Percentiles rank a stretch among this genome's conserved stretches.
phyloP scores from a whole-genome alignment of 2,329 filamentous ascomycete species.

The Diaporthe vaccinii region DNA sequence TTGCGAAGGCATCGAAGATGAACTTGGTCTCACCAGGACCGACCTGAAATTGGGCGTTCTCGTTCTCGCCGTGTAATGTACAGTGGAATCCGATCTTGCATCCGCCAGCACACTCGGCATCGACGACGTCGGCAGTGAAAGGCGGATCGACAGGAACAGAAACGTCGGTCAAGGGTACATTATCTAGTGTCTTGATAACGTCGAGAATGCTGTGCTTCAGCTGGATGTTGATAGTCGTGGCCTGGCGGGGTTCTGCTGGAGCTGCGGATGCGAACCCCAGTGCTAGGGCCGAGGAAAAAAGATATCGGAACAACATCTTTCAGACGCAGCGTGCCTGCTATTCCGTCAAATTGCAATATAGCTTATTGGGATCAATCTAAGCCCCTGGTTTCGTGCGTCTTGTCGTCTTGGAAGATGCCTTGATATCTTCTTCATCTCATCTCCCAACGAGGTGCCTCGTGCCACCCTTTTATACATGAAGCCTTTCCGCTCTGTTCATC shows the following conservation, averaged over 20 bases:
- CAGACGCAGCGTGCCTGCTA: neutral
- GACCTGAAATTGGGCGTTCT: neutral
- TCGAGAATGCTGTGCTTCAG: constrained; percentile 4
- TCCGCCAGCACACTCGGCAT: neutral
- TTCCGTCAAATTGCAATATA: neutral
- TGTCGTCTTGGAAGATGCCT: neutral
- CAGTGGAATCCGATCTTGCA: constrained; percentile 16
- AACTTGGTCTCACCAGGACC: constrained; percentile 11
- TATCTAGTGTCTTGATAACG: neutral
- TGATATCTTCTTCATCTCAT: neutral
- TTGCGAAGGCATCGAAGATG: constrained; percentile 10
- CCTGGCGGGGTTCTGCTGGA: constrained; percentile 1
- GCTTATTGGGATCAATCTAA: neutral
- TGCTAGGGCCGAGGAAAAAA: neutral
- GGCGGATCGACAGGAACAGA: neutral
- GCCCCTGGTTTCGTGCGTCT: fast-evolving
- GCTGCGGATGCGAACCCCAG: neutral
- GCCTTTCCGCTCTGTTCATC: neutral
- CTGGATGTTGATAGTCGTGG: constrained; percentile 5
- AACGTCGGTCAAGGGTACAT: neutral
- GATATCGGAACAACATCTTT: neutral
- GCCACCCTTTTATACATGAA: neutral
- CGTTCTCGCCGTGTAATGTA: neutral
- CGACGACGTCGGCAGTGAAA: neutral
- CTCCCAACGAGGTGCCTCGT: neutral